Evolutionary conservation across 192 early-diverging fungal genomes (phyloP).

Genomic region (Diversispora epigaea): DNA sequence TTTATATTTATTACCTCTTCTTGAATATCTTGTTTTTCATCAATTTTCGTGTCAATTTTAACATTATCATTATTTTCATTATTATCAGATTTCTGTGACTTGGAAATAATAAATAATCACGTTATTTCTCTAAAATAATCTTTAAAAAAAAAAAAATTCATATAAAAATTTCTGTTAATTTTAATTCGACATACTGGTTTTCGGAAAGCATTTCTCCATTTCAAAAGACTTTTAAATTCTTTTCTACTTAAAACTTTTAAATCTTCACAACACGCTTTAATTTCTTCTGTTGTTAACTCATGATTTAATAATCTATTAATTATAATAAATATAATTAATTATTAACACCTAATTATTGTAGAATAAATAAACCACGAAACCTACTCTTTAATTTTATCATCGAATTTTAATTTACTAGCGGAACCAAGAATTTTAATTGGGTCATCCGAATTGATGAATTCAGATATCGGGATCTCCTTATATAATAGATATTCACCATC

Average conservation of each 20-base stretch:
- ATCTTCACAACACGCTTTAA: constrained; percentile 79
- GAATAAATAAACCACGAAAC: constrained; percentile 1
- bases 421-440: constrained; percentile 77
- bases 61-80: neutral
- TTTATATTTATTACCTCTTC: constrained; percentile 37
- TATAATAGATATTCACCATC: constrained; percentile 92
- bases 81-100: neutral
- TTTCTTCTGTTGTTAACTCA: constrained; percentile 76
- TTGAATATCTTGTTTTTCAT: constrained; percentile 60
- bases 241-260: constrained; percentile 90
- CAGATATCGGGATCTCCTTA: constrained; percentile 68
- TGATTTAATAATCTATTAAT: constrained; percentile 45
- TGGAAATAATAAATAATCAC: neutral
- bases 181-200: constrained; percentile 49
- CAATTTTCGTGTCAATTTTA: constrained; percentile 34
- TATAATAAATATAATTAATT: neutral
- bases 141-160: no score
- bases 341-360: neutral
- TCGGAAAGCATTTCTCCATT: constrained; percentile 82
- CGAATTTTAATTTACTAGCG: constrained; percentile 75
- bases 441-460: constrained; percentile 78
- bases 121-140: neutral
- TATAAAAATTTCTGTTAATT: constrained; percentile 24
- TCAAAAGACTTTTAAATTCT: constrained; percentile 88
- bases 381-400: constrained; percentile 61